Base-by-base conservation (phyloP, 2,329 filamentous ascomycete species). In the Talaromyces marneffei region DNA sequence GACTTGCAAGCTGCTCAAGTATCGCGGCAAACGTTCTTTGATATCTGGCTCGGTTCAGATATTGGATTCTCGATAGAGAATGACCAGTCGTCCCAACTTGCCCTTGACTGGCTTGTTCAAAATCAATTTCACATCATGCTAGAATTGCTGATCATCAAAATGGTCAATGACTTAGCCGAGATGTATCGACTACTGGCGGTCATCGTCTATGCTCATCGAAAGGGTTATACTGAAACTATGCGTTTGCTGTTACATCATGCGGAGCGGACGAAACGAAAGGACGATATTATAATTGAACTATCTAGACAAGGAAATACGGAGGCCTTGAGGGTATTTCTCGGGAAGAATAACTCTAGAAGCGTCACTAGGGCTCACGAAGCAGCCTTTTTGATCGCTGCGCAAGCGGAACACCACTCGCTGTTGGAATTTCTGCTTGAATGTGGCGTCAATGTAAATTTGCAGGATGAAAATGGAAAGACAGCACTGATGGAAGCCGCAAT, bases 101-200 rank as follows among this genome's bases (percentile, higher is more conserved):
- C 46, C 8, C 37, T 61, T 37, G 59, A 61, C 18, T 61, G 59
- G 59, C 54, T 61, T 44, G 29, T 57, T 48, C 31, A 23, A 5
- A 27, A 57, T 12, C 9, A 44, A 8, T 23, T 52, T 14, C 25
- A 44, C 1, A 52, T 40, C 37, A 52, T 53, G 9, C 16, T 55
- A n/a, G 60, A 62, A 14, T 55, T 48, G 39, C 46, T 18, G 42
- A 63, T 46, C 29, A 61, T 57, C 35, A 44, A 25, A 23, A n/a
- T 61, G n/a, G 37, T 53, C 18, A 18, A 39, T 4, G 16, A 55
- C 10, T 12, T 33, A 4, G 44, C 29, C 9, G 14, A 35, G 16
- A 31, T 31, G 29, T 46, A 60, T 8, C 25, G 40, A 14, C 31
- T 60, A 10, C 16, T 29, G 3, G 40, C 40, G 37, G 52, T 60